Conservation (phyloP, 108 stramenopile genomes). For the Conticribra weissflogii region DNA sequence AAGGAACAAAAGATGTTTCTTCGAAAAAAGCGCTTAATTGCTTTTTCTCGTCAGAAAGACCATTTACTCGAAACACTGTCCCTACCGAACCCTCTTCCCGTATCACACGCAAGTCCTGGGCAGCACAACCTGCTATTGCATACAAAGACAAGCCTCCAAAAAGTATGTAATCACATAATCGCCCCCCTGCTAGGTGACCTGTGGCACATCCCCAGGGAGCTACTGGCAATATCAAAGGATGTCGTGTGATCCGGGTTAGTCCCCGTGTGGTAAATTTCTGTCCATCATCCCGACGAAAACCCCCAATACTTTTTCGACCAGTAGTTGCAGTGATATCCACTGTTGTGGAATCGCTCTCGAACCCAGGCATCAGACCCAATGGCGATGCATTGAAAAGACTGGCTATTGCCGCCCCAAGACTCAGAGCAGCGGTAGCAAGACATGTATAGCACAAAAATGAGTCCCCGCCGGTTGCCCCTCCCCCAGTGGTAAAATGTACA, state of each 20-base stretch:
- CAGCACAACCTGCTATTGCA: conserved; percentile 55
- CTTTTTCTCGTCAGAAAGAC: not conserved
- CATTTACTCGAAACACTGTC: conserved; percentile 47
- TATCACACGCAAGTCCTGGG: conserved; percentile 61
- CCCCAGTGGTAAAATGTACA: too few species aligned
- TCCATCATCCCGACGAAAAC: conserved; percentile 44
- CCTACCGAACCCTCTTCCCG: conserved; percentile 67
- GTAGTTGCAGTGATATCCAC: conserved; percentile 1
- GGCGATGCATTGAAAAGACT: conserved; percentile 65
- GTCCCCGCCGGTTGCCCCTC: not conserved
- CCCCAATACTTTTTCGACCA: conserved; percentile 5
- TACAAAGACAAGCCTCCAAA: conserved; percentile 58
- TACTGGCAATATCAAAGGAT: conserved; percentile 66
- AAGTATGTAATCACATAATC: conserved; percentile 40
- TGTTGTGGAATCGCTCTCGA: conserved; percentile 8
- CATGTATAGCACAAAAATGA: conserved; percentile 18
- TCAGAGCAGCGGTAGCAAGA: conserved; percentile 32
- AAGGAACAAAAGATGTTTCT: conserved; percentile 58
- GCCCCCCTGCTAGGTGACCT: conserved; percentile 44
- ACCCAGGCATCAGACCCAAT: conserved; percentile 50
- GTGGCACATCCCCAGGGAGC: conserved; percentile 63
- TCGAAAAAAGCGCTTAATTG: conserved; percentile 45
- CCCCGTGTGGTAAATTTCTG: conserved; percentile 53
- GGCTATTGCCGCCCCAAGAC: conserved; percentile 50
- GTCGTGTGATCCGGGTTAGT: conserved; percentile 59